phyloP scores from a whole-genome alignment of 2,329 filamentous ascomycete species.

The Fusarium secorum region DNA sequence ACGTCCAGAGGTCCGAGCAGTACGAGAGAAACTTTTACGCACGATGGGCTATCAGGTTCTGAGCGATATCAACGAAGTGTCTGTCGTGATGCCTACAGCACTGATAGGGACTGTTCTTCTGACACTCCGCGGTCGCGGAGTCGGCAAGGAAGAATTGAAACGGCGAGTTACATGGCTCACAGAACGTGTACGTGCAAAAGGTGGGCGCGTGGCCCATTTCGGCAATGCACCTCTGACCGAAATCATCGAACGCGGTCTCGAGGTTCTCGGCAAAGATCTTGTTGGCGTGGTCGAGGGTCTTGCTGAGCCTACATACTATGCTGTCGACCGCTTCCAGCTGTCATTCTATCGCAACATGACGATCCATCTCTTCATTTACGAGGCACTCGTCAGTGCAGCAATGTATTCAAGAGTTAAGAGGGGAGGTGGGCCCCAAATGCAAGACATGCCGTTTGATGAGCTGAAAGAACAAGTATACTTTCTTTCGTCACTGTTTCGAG shows the following conservation, averaged over 20 bases:
- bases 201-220: constrained; percentile 93
- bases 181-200: constrained; percentile 80
- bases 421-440: constrained; percentile 82
- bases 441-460: constrained; percentile 78
- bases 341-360: constrained; percentile 99
- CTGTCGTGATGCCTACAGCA: constrained; percentile 97
- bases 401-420: constrained; percentile 92
- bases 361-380: constrained; percentile 95
- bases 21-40: constrained; percentile 77
- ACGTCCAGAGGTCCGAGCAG: constrained; percentile 58
- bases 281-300: constrained; percentile 82
- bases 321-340: constrained; percentile 94
- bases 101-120: constrained; percentile 93
- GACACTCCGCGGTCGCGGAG: constrained; percentile 88
- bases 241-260: constrained; percentile 88
- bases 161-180: constrained; percentile 91
- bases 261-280: constrained; percentile 88
- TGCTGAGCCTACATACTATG: constrained; percentile 91
- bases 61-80: constrained; percentile 93
- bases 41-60: constrained; percentile 92
- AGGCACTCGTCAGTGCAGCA: constrained; percentile 86
- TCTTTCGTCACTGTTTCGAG: constrained; percentile 90
- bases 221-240: constrained; percentile 78
- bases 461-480: constrained; percentile 84
- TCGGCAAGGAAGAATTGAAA: constrained; percentile 85